Evolutionary conservation across 2,329 filamentous ascomycete species (phyloP), one percentile per base, ranked within the genome.

Genomic region (Calcarisporium arbuscula): DNA sequence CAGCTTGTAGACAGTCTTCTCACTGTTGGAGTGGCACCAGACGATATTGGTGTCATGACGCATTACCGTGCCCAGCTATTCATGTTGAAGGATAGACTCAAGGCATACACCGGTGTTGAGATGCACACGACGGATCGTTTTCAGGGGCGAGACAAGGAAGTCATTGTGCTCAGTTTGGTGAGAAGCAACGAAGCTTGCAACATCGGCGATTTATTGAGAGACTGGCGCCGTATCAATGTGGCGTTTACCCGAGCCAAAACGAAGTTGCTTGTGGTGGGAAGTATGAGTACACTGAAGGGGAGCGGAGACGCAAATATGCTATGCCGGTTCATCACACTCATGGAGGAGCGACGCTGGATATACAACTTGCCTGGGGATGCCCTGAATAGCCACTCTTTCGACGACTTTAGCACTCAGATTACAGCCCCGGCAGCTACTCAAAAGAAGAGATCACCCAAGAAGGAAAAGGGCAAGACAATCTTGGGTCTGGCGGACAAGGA

Each of bases 41-140:
- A 67, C 1, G 83, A 90, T 34, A 88, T 98, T 37, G 92, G 92
- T 30, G 83, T 98, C 46, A 95, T 98, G 65, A 95, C 92, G 12
- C 88, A 95, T 59, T 98, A 98, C 60, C 85, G 92, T 39, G 89
- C 85, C 6, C 92, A 98, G 58, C 77, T 98, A 2, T 80, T 86
- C 0, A 67, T 95, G 3, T 70, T 98, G 2, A 85, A 85, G 44
- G 77, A 89, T 41, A 71, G 70, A 9, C 74, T 95, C 21, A 75
- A 77, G 20, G 66, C 63, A 27, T 60, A 70, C 47, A 38, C 68
- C 0, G 74, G 75, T 3, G 79, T 98, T 2, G 92, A 98, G 60
- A 88, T 96, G 73, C 88, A 98, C 60, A 96, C 92, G 0, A 89
- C 92, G 4, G 92, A 98, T 61, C 87, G 90, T 28, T 98, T 95